These are phyloP conservation scores for Lentithecium fluviatile DNA, from an alignment of 495 filamentous ascomycete genomes.

Conservation along the genomic window DNA sequence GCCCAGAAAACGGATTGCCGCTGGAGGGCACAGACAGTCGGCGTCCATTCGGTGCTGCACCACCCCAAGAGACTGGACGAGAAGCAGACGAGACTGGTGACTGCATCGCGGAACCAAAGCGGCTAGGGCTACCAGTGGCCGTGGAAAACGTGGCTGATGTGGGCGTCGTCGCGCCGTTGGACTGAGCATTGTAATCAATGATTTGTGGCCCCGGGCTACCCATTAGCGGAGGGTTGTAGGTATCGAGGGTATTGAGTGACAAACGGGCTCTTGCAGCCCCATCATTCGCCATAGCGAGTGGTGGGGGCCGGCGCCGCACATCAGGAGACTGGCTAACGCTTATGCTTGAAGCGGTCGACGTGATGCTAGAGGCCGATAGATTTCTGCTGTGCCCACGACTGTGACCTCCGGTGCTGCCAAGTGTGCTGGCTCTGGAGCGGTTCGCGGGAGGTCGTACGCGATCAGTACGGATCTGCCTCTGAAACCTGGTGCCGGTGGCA, in stretches of 20 bases:
- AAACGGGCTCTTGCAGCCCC: conserved; percentile 55
- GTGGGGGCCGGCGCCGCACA: conserved; percentile 71
- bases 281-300: conserved; percentile 80
- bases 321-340: conserved; percentile 48
- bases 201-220: conserved; percentile 51
- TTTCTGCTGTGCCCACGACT: conserved; percentile 78
- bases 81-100: conserved; percentile 69
- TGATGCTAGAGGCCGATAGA: conserved; percentile 80
- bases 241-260: conserved; percentile 55
- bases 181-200: conserved; percentile 52
- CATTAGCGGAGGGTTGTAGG: conserved; percentile 48
- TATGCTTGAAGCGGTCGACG: conserved; percentile 71
- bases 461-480: conserved; percentile 87
- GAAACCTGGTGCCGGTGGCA: conserved; percentile 89
- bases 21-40: conserved; percentile 79
- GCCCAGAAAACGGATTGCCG: conserved; percentile 69
- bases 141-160: conserved; percentile 73
- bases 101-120: conserved; percentile 60
- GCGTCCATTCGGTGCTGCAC: conserved; percentile 63
- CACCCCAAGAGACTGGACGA: conserved; percentile 66
- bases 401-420: conserved; percentile 63
- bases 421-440: conserved; percentile 73
- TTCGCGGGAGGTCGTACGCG: conserved; percentile 70
- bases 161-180: conserved; percentile 72
- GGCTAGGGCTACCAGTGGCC: conserved; percentile 65